Conservation (phyloP, 306 rosid genomes). For the Vigna trinervia region DNA sequence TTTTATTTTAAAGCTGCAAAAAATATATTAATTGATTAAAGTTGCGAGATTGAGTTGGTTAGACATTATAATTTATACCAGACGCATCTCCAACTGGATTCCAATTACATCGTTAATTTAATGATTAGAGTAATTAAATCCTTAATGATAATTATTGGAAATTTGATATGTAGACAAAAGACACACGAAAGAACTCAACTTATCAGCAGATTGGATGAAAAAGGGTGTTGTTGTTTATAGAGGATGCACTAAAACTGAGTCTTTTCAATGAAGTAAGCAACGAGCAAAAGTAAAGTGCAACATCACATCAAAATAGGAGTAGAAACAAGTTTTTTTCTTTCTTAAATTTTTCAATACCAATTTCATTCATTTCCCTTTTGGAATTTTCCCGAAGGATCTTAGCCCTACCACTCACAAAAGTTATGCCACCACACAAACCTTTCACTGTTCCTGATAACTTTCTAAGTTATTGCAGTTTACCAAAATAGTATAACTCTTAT, state of each 20-base stretch:
- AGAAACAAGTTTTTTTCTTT: not conserved
- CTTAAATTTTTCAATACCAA: not conserved
- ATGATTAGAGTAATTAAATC: not conserved
- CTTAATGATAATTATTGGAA: not conserved
- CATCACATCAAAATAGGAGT: constrained; percentile 21
- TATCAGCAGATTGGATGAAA: not conserved
- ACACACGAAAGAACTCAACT: not conserved
- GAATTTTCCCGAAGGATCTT: constrained; percentile 7
- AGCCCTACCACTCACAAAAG: constrained; percentile 16
- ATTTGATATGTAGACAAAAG: not conserved
- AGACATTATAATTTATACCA: not conserved
- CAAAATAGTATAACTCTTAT: not conserved
- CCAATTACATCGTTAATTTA: not conserved
- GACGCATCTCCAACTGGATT: not conserved
- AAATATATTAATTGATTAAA: not conserved
- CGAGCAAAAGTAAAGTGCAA: constrained; percentile 1
- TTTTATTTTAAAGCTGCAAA: not conserved
- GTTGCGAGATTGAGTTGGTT: not conserved
- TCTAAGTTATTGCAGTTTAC: not conserved
- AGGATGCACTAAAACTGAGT: not conserved
- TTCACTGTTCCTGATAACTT: constrained; percentile 5
- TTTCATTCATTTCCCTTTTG: not conserved
- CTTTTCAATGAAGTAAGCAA: not conserved
- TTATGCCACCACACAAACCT: not conserved
- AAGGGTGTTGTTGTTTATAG: not conserved